A percentile compares a stretch with the other conserved stretches of the same genome.
Evolutionary conservation across 2,329 filamentous ascomycete genomes (phyloP).

Genomic region (Talaromyces sp.): DNA sequence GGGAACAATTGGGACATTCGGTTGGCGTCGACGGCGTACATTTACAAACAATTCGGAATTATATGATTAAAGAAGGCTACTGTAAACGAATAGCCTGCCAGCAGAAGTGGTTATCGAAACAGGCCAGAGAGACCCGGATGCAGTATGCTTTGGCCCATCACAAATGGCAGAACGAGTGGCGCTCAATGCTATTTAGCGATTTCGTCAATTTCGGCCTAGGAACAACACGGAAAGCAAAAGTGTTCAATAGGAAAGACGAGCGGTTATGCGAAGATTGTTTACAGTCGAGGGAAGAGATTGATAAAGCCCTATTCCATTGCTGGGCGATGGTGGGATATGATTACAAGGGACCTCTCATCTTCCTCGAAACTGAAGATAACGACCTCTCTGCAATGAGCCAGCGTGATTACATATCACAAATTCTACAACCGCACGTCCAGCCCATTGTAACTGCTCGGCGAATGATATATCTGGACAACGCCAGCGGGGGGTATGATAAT

Average conservation of each 20-base stretch:
- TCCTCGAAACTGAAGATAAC: slow-evolving; percentile 8
- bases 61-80: slow-evolving; percentile 18
- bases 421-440: slow-evolving; percentile 15
- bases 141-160: slow-evolving; percentile 15
- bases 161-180: slow-evolving; percentile 15
- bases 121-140: slow-evolving; percentile 14
- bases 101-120: slow-evolving; percentile 16
- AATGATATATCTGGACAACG: slow-evolving; percentile 14
- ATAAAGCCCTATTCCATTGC: slow-evolving; percentile 15
- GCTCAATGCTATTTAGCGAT: slow-evolving; percentile 16
- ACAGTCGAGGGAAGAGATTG: slow-evolving; percentile 14
- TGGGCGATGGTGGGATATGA: slow-evolving; percentile 17
- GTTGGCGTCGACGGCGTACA: slow-evolving; percentile 17
- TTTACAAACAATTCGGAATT: slow-evolving; percentile 17
- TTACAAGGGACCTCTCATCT: slow-evolving; percentile 17
- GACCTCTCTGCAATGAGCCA: slow-evolving; percentile 11
- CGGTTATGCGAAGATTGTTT: slow-evolving; percentile 15
- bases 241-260: slow-evolving; percentile 16
- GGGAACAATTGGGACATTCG: slow-evolving; percentile 15
- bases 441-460: slow-evolving; percentile 13
- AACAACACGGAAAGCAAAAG: slow-evolving; percentile 15
- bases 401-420: slow-evolving; percentile 14
- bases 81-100: slow-evolving; percentile 17
- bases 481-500: slow-evolving; percentile 1
- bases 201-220: slow-evolving; percentile 16